Evolutionary conservation across 2,329 filamentous ascomycete genomes (phyloP), one percentile per base, ranked within the genome.

Genomic region (Metarhizium robertsii): DNA sequence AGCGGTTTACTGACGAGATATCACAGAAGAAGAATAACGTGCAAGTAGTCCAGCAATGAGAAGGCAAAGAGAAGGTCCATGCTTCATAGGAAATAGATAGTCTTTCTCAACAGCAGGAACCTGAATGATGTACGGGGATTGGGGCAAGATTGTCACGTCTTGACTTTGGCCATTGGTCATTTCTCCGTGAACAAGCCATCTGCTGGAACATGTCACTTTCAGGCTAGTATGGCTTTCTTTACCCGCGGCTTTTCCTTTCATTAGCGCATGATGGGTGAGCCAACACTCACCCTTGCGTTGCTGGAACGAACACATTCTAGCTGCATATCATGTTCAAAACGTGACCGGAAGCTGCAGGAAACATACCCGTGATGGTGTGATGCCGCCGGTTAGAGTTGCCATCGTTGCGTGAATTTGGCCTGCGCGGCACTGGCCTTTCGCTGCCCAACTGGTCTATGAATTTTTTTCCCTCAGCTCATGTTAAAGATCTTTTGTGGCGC

Each of bases 11-110:
- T 16, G 29, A 43, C 53, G 7, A 16, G 16, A n/a, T 16, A 40
- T 45, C 6, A 68, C 71, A 92, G 88, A 92, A 91, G 72, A 92
- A 91, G 83, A 90, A 94, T 74, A 92, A 92, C 66, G 82, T 94
- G 53, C 88, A 92, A 69, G 86, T 92, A 60, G 88, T 94, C 59
- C 87, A 91, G 74, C 87, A 88, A 73, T 87, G 70, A 78, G 38
- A 34, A 59, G 59, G 58, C 52, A 51, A 47, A 56, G 61, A 62
- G 45, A 11, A 10, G 55, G 55, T 53, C 8, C 10, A n/a, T 11
- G 4, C 4, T 48, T 20, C 8, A 48, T 14, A 6, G 45, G 16
- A 34, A 20, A 20, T 45, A 18, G 4, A 45, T 45, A 5, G 7
- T 11, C 32, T 11, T 34, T 11, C 32, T 18, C n/a, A 45, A 20